Evolutionary conservation across 2,329 filamentous ascomycete genomes (phyloP).

Genomic region (Colletotrichum sp.): DNA sequence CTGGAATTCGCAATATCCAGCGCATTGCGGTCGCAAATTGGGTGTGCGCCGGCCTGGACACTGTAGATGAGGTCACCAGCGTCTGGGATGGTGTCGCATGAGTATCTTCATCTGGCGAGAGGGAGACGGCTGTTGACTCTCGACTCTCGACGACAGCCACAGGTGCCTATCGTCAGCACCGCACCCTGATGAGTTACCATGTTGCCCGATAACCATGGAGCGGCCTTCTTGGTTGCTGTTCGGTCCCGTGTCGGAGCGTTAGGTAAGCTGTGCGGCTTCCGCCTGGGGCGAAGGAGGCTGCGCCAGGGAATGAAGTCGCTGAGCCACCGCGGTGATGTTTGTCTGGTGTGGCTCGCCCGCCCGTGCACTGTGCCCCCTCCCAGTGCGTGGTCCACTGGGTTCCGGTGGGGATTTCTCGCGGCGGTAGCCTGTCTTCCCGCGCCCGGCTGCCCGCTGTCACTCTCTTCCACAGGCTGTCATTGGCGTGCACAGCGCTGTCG

Average conservation of each 20-base stretch:
- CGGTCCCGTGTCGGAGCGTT: constrained; percentile 8
- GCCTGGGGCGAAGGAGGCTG: not conserved
- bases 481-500: not conserved
- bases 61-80: not conserved
- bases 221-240: not conserved
- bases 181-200: not conserved
- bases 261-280: not conserved
- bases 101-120: not conserved
- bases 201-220: not conserved
- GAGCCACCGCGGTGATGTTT: constrained; percentile 10
- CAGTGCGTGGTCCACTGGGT: not conserved
- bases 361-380: not conserved
- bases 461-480: not conserved
- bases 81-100: constrained; percentile 1
- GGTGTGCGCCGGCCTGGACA: not conserved
- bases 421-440: not conserved
- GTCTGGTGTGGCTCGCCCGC: constrained; percentile 6
- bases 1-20: not conserved
- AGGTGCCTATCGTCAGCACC: not conserved
- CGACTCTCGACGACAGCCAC: not conserved
- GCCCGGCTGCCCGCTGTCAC: not conserved
- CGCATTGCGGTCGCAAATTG: not conserved
- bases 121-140: not conserved
- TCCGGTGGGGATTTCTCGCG: not conserved
- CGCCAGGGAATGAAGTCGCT: not conserved